Evolutionary conservation across 495 filamentous ascomycete genomes (phyloP), one percentile per base, ranked within the genome.

Genomic region (Rusavskia elegans): DNA sequence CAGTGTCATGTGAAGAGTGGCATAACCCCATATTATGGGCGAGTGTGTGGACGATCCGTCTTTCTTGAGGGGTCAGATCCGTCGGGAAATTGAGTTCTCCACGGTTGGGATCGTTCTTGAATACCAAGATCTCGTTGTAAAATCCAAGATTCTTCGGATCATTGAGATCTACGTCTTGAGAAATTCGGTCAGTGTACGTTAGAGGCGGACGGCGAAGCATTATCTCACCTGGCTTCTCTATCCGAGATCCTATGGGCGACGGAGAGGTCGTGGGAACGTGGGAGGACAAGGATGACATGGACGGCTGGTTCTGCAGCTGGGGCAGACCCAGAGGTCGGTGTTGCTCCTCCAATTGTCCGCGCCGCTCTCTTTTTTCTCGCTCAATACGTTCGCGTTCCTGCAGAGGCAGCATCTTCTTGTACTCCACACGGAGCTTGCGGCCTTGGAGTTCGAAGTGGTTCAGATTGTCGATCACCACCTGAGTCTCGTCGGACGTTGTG

Each of bases 321-420:
- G 73, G 66, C 32, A 63, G 63, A 19, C 68, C 69, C 61, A 87
- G 75, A 20, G 84, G 85, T 27, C 89, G 77, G 65, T 98, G 92
- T 66, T 98, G 92, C 68, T 97, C 92, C 65, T 97, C 89, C 39
- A 98, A 73, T 66, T 98, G 92, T 44, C 92, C 92, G 55, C 92
- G 82, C 62, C 92, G 85, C 71, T 97, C 92, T 41, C 92, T 77
- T 78, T 98, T 98, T 68, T 97, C 92, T 27, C 92, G 76, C 63
- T 98, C 92, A 55, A 98, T 98, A 20, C 93, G 80, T 64, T 98
- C 92, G 48, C 92, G 80, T 64, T 98, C 92, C 50, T 89, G 84
- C 45, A 89, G 72, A 11, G 92, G 92, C 20, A 98, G 77, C 92
- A 98, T 98, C 72, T 97, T 98, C 75, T 98, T 98, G 68, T 97